These are phyloP conservation scores for Exserohilum turcica DNA, from an alignment of 2,329 filamentous ascomycete genomes.

Conservation along the genomic window DNA sequence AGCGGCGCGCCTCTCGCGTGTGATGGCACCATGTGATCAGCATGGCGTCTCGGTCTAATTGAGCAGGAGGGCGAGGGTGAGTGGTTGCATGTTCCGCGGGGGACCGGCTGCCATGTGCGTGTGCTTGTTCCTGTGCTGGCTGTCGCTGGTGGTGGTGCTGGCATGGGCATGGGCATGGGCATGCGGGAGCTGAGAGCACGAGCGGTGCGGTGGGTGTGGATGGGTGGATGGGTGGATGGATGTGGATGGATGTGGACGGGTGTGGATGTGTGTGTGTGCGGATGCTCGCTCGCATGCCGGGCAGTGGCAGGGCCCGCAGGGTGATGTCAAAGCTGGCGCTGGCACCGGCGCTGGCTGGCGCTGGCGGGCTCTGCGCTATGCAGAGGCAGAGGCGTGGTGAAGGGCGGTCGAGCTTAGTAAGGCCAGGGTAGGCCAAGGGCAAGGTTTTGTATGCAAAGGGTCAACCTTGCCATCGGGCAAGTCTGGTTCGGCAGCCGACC, in stretches of 20 bases:
- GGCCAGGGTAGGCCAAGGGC: conserved; percentile 6
- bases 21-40: conserved; percentile 20
- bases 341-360: too few relatives aligned
- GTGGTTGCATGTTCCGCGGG: conserved; percentile 14
- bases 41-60: conserved; percentile 26
- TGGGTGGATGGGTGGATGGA: background rate
- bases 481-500: conserved; percentile 27
- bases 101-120: background rate
- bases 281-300: background rate
- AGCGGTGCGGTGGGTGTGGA: too few relatives aligned
- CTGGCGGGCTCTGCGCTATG: too few relatives aligned
- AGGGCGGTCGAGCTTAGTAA: conserved; percentile 22
- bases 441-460: conserved; percentile 22
- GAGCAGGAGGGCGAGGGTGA: conserved; percentile 12
- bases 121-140: too few relatives aligned
- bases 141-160: background rate
- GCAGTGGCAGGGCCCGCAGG: background rate
- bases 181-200: too few relatives aligned
- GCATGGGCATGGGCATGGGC: background rate
- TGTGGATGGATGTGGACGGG: background rate
- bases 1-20: conserved; percentile 12
- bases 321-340: background rate
- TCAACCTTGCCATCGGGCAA: conserved; percentile 30
- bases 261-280: too few relatives aligned
- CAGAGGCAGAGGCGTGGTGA: conserved; percentile 11